Conservation (phyloP, 176 grass and related monocot genomes). For the Olyra latifolia region DNA sequence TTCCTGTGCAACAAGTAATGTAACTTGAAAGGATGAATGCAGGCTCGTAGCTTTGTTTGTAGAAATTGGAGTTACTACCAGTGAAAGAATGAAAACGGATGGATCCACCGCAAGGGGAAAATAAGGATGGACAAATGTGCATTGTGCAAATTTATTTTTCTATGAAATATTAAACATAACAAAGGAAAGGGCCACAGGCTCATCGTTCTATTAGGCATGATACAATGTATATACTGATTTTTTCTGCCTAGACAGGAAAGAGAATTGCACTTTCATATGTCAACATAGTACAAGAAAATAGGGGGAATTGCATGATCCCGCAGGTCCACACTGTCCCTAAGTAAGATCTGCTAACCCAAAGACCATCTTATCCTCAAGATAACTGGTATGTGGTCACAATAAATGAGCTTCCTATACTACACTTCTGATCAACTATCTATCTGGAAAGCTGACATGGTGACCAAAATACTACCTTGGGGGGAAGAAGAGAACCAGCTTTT, state of each 20-base stretch:
- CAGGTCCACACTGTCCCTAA: background rate
- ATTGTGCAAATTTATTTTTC: background rate
- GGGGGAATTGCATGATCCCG: background rate
- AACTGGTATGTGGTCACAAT: slow-evolving; percentile 2
- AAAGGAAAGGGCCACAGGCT: background rate
- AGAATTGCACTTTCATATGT: background rate
- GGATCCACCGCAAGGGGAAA: background rate
- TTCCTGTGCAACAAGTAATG: slow-evolving; percentile 56
- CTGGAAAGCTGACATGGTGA: background rate
- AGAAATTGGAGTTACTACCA: slow-evolving; percentile 5
- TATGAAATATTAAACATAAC: background rate
- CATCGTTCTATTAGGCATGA: background rate
- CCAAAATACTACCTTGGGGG: slow-evolving; percentile 69
- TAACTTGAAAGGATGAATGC: background rate
- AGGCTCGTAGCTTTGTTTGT: background rate
- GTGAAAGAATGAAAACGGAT: background rate
- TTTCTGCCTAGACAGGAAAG: background rate
- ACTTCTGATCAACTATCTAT: background rate
- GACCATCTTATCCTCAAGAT: background rate
- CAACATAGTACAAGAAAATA: slow-evolving; percentile 14
- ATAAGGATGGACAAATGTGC: background rate
- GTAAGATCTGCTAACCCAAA: background rate
- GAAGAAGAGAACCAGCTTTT: slow-evolving; percentile 81
- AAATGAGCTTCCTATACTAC: background rate
- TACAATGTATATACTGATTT: background rate